phyloP scores from a whole-genome alignment of 2,329 filamentous ascomycete species.

The Exophiala bonariae region DNA sequence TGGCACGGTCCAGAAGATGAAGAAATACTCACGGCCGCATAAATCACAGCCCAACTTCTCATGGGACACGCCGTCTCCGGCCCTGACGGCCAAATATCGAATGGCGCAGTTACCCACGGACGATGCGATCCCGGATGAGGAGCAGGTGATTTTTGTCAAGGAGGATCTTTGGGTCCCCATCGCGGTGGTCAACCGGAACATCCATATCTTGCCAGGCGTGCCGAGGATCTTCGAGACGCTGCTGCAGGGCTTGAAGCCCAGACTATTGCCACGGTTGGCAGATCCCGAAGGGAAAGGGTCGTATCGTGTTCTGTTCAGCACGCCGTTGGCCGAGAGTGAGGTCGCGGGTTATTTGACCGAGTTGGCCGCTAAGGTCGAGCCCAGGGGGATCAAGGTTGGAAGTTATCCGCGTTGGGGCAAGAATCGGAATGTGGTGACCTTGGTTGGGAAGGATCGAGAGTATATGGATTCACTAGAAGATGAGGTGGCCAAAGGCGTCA shows the following conservation, averaged over 20 bases:
- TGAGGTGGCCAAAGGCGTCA: conserved; percentile 74
- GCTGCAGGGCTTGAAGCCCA: conserved; percentile 72
- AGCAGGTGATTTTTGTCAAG: conserved; percentile 75
- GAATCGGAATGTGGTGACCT: conserved; percentile 81
- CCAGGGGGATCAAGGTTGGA: conserved; percentile 84
- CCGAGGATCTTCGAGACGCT: conserved; percentile 80
- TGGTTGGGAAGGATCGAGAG: conserved; percentile 73
- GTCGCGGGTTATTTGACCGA: conserved; percentile 81
- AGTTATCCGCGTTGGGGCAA: conserved; percentile 94
- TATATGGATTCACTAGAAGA: conserved; percentile 76
- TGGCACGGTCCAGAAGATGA: conserved; percentile 79
- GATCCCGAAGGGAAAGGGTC: conserved; percentile 83
- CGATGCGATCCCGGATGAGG: conserved; percentile 59
- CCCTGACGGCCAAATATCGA: conserved; percentile 76
- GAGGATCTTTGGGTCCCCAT: conserved; percentile 91
- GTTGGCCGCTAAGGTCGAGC: conserved; percentile 70
- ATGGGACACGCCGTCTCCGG: conserved; percentile 80
- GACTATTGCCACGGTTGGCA: conserved; percentile 67
- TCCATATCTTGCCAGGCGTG: conserved; percentile 90
- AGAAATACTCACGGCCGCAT: conserved; percentile 71
- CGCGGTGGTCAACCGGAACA: conserved; percentile 83
- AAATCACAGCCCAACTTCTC: conserved; percentile 73
- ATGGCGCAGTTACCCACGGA: conserved; percentile 90
- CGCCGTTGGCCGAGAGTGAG: conserved; percentile 80
- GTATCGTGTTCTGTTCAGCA: conserved; percentile 77